Base-by-base conservation (phyloP, 345 rosid species). In the Salix purpurea region DNA sequence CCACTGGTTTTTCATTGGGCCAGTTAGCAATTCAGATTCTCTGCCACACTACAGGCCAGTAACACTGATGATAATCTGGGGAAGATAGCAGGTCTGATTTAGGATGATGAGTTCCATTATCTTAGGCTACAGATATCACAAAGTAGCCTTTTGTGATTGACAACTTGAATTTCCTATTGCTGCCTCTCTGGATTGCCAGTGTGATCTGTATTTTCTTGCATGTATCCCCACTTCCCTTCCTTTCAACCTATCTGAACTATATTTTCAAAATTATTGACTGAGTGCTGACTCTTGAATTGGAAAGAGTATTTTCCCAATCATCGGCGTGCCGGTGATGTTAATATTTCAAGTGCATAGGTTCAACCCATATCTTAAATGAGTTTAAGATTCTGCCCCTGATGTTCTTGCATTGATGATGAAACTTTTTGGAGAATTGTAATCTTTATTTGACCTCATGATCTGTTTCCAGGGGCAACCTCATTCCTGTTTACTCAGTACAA, bases 391-490 rank as follows among this genome's bases (percentile, higher is more conserved):
- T 14, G 19, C 52, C 18, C 14, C 52, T 15, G 52, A 46, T 58
- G 26, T 58, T 58, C 26, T 58, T 23, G 64, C 14, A 3, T 58
- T 23, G 64, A 23, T 58, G 64, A 58, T 11, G 28, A n/a, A 58
- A n/a, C 64, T 24, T n/a, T 56, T 58, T 58, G 23, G 64, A 58
- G 64, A 58, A 58, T 58, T 58, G 14, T 23, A 13, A 58, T 23
- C 14, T 58, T 58, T 23, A 58, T 58, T 58, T 58, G 64, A 58
- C 28, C 5, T 58, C 28, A 58, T n/a, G n/a, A n/a, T 58, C 12
- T 77, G 78, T 70, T 79, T 16, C 5, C 89, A 90, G 92, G 94
- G 34, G 91, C 94, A 56, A 89, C 91, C 32, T 86, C 94, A 15
- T 89, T 90, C 77, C 75, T 90, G 75, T 89, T 85, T 68, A 83